These are phyloP conservation scores for Neofusicoccum ribis DNA, from an alignment of 2,329 filamentous ascomycete species.

Conservation along the genomic window DNA sequence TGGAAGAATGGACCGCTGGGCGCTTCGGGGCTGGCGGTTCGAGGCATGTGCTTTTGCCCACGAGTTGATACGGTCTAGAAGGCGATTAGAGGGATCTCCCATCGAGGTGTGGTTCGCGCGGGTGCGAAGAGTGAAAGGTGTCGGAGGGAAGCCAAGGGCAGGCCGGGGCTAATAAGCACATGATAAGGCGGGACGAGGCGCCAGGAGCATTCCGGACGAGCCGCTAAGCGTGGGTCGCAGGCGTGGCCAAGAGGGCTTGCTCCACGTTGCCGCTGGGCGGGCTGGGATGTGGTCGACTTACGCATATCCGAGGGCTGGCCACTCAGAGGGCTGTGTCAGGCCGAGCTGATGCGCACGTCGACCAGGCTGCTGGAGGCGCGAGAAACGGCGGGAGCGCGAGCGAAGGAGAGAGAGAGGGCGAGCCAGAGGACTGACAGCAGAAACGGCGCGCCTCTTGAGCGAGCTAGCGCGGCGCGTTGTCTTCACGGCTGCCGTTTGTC, in stretches of 20 bases:
- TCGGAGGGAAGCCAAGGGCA: neutral
- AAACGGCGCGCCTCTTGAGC: neutral
- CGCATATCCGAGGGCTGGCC: slow-evolving; percentile 15
- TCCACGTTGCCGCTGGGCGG: slow-evolving; percentile 15
- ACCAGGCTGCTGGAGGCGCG: neutral
- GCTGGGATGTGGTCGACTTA: slow-evolving; percentile 11
- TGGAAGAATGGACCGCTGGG: slow-evolving; percentile 26
- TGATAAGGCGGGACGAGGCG: neutral
- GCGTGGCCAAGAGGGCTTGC: slow-evolving; percentile 15
- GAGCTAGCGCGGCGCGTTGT: neutral
- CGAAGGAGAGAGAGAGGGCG: neutral
- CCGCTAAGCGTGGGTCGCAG: slow-evolving; percentile 3
- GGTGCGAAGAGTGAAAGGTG: slow-evolving; percentile 18
- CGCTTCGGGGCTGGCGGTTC: slow-evolving; percentile 32
- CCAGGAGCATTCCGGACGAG: slow-evolving; percentile 10
- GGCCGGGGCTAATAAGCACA: slow-evolving; percentile 9
- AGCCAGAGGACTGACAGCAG: neutral
- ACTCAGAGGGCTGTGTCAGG: slow-evolving; percentile 12
- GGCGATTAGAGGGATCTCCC: slow-evolving; percentile 56
- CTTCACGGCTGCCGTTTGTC: slow-evolving; percentile 6
- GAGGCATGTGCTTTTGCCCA: slow-evolving; percentile 50
- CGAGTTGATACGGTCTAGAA: slow-evolving; percentile 54
- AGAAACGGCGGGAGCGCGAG: neutral
- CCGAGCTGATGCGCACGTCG: slow-evolving; percentile 4
- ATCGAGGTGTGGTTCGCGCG: slow-evolving; percentile 44